A percentile compares a stretch with the other conserved stretches of the same genome.
Conservation (phyloP, 2,329 filamentous ascomycete genomes). For the Claviceps capensis region DNA sequence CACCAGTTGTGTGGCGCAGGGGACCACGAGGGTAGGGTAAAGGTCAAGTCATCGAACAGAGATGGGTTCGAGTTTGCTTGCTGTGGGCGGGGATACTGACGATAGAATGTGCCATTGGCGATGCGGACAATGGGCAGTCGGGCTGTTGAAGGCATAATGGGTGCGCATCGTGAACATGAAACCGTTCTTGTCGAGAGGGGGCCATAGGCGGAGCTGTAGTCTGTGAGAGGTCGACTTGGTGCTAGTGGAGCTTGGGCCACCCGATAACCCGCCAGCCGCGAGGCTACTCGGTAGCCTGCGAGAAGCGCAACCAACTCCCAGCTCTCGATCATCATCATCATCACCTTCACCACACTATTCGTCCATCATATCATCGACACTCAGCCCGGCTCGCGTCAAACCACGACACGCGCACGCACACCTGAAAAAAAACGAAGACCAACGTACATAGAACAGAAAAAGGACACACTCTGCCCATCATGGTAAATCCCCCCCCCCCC, state of each 20-base stretch:
- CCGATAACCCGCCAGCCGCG: slow-evolving; percentile 9
- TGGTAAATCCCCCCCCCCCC: not conserved
- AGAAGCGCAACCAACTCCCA: slow-evolving; percentile 2
- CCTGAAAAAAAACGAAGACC: not conserved
- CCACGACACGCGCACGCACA: not conserved
- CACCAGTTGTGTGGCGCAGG: slow-evolving; percentile 57
- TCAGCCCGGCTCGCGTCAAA: not conserved
- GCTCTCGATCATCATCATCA: not conserved
- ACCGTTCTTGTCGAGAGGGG: not conserved
- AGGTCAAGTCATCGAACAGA: slow-evolving; percentile 57
- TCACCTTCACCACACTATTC: not conserved
- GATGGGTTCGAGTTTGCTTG: slow-evolving; percentile 47
- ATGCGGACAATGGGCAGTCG: slow-evolving; percentile 54
- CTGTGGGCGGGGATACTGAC: slow-evolving; percentile 48
- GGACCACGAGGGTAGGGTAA: slow-evolving; percentile 50
- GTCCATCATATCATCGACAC: not conserved
- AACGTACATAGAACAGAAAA: not conserved
- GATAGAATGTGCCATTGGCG: slow-evolving; percentile 70
- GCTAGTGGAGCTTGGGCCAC: not conserved
- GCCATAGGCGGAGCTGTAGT: too few species aligned
- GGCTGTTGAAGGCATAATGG: not conserved
- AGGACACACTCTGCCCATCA: not conserved
- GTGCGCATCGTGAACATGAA: not conserved
- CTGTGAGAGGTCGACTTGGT: too few species aligned
- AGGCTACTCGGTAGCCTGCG: slow-evolving; percentile 16